These are phyloP conservation scores for Haplographium delicatum DNA, from an alignment of 495 filamentous ascomycete genomes.

Conservation along the genomic window DNA sequence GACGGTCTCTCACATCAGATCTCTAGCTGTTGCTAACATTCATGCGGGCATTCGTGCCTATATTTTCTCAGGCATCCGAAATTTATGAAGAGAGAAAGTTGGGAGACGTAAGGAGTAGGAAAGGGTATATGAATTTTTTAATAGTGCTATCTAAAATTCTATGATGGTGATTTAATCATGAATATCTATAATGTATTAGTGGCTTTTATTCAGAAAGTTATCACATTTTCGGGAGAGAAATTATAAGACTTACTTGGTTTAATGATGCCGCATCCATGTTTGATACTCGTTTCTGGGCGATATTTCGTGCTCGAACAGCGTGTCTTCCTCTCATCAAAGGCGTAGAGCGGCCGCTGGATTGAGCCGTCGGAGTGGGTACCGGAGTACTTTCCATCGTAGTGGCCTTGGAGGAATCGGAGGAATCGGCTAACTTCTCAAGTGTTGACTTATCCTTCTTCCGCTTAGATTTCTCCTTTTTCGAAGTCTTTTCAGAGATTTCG, in stretches of 20 bases:
- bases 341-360: constrained; percentile 28
- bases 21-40: no score
- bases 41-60: no score
- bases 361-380: constrained; percentile 22
- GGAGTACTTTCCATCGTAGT: constrained; percentile 23
- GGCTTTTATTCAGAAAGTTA: not conserved
- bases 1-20: no score
- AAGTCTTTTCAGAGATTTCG: constrained; percentile 26
- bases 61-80: no score
- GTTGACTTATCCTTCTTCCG: constrained; percentile 17
- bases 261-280: constrained; percentile 65
- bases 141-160: constrained; percentile 14
- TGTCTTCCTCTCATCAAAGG: constrained; percentile 49
- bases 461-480: constrained; percentile 25
- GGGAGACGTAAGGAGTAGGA: no score
- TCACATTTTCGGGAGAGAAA: not conserved
- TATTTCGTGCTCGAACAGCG: constrained; percentile 62
- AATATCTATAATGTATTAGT: constrained; percentile 57
- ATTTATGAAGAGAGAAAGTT: no score
- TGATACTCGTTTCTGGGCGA: constrained; percentile 73
- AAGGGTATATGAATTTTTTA: not conserved
- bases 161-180: constrained; percentile 55
- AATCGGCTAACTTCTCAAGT: constrained; percentile 16
- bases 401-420: constrained; percentile 25
- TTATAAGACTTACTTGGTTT: constrained; percentile 62